These are phyloP conservation scores for Plasmodium vinckei DNA, from an alignment of 169 alveolate species.

Conservation along the genomic window DNA sequence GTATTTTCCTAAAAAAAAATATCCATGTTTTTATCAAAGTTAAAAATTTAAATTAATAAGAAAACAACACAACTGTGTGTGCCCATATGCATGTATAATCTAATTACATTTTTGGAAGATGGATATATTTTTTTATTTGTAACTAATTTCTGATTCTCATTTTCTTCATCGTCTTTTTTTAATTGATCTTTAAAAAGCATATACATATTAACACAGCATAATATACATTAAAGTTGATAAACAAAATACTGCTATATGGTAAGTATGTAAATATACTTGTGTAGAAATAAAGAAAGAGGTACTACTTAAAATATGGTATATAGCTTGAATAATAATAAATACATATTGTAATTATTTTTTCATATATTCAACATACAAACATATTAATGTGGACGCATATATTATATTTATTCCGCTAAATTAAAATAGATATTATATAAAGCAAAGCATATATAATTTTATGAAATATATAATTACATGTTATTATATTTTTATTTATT, in stretches of 20 bases:
- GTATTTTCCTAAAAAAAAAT: constrained; percentile 42
- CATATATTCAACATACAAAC: no score
- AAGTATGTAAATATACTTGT: not conserved
- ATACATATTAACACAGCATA: constrained; percentile 20
- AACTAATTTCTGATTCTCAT: constrained; percentile 6
- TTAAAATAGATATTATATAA: no score
- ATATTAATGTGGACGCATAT: no score
- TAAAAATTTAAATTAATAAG: not conserved
- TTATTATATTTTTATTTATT: no score
- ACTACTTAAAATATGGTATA: not conserved
- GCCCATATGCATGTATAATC: not conserved
- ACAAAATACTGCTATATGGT: not conserved
- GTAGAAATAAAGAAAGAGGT: not conserved
- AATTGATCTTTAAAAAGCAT: constrained; percentile 65
- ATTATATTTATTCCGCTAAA: no score
- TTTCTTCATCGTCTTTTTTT: constrained; percentile 37
- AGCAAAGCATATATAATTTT: no score
- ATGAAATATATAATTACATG: no score
- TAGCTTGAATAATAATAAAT: no score
- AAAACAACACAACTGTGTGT: not conserved
- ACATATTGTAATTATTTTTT: no score
- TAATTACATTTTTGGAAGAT: constrained; percentile 65
- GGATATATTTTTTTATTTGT: constrained; percentile 13
- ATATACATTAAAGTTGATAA: not conserved
- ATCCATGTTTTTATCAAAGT: not conserved